Evolutionary conservation across 768 basidiomycete species (phyloP).

Genomic region (Auricularia auricula-judae): DNA sequence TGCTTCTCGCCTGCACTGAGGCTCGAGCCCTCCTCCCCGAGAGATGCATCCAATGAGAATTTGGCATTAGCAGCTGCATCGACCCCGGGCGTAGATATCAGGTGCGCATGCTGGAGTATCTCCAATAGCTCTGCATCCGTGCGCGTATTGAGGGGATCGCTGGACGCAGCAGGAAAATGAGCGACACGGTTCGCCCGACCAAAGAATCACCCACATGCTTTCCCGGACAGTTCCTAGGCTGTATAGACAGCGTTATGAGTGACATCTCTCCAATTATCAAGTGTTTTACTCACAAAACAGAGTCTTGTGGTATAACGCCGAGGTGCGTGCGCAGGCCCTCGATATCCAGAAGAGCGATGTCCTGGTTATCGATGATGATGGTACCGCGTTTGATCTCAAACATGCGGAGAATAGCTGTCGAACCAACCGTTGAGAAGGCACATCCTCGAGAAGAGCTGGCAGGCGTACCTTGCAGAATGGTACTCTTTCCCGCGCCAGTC

Average conservation of each 20-base stretch:
- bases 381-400: background rate
- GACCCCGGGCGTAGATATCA: constrained; percentile 41
- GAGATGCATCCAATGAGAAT: constrained; percentile 49
- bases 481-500: constrained; percentile 27
- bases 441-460: background rate
- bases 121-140: constrained; percentile 55
- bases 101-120: constrained; percentile 48
- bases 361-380: constrained; percentile 20
- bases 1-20: constrained; percentile 60
- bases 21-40: constrained; percentile 51
- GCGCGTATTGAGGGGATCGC: constrained; percentile 41
- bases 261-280: too few species aligned
- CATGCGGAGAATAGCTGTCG: background rate
- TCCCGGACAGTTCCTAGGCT: background rate
- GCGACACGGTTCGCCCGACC: background rate
- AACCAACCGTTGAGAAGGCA: background rate
- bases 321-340: constrained; percentile 20
- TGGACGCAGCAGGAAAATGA: constrained; percentile 10
- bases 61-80: constrained; percentile 47
- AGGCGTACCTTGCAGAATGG: background rate
- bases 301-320: constrained; percentile 25
- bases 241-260: background rate
- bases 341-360: constrained; percentile 19
- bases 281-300: background rate
- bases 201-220: background rate